Base-by-base conservation (phyloP, 345 rosid genomes). In the Aegle marmelos region DNA sequence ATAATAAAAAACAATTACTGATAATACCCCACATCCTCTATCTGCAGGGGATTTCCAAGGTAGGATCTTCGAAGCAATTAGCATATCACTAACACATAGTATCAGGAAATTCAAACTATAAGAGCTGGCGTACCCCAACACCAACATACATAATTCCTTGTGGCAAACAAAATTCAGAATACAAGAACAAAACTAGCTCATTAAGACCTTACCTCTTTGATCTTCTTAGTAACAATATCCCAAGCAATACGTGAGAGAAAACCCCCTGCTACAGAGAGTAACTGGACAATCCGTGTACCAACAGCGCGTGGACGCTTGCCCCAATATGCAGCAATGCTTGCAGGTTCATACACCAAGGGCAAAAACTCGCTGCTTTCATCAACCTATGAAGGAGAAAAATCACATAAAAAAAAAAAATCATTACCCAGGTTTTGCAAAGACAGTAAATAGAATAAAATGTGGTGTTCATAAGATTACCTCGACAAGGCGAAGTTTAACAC, bases 261-360 rank as follows among this genome's bases (percentile, higher is more conserved):
- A 61, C 98, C 98, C 37, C 99, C 99, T 0, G 97, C 98, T 50
- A 95, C 99, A 33, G 99, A 91, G 9, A 92, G 85, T 50, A 95
- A 83, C 79, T 95, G 99, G 57, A 93, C 79, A 85, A 82, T 70
- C n/a, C 98, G 87, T 30, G 94, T 92, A 31, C 92, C 97, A 82
- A 95, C 98, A 16, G 98, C 97, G 58, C 91, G 94, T 2, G 98
- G 98, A 4, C 98, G 91, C 80, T 91, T 95, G n/a, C 98, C 99
- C 99, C 99, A 95, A 34, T 92, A 93, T 22, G 89, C 91, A 74
- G 98, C 82, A 68, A 95, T 95, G 83, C 83, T 93, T 74, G 86
- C 93, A 68, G 99, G 98, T 74, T 93, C 99, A 82, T 95, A 95
- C 22, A 87, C 98, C 89, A 89, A 61, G 28, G 99, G 99, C 65